These are phyloP conservation scores for Raffaelea ambrosiae DNA, from an alignment of 2,329 filamentous ascomycete species.

Conservation along the genomic window DNA sequence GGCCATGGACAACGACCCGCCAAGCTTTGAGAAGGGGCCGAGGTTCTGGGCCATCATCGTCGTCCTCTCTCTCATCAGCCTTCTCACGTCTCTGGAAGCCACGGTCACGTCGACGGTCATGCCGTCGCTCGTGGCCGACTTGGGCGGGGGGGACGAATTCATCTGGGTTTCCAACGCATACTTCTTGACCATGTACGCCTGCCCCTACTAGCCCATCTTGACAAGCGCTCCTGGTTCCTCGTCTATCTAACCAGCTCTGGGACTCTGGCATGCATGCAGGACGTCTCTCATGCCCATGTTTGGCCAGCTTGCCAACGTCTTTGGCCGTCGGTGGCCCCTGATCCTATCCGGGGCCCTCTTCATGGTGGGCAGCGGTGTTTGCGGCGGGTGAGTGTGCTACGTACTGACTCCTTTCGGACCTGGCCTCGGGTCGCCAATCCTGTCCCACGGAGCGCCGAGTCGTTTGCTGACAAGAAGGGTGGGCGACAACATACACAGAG, in stretches of 20 bases:
- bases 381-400: not conserved
- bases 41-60: constrained; percentile 2
- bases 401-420: not conserved
- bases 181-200: constrained; percentile 1
- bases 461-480: not conserved
- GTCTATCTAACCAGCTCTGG: no score
- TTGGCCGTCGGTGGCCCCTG: not conserved
- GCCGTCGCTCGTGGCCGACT: not conserved
- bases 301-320: not conserved
- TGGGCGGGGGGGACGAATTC: constrained; percentile 1
- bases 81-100: constrained; percentile 1
- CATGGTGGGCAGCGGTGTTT: not conserved
- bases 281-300: not conserved
- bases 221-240: no score
- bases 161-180: constrained; percentile 4
- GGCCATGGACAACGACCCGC: not conserved
- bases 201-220: no score
- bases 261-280: not conserved
- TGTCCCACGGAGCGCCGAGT: not conserved
- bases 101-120: constrained; percentile 1
- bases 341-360: not conserved
- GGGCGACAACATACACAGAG: not conserved
- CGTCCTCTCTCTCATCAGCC: not conserved
- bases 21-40: not conserved
- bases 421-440: not conserved